Evolutionary conservation across 139 green algal species (phyloP).

Genomic region (Tetratostichococcus sp.): DNA sequence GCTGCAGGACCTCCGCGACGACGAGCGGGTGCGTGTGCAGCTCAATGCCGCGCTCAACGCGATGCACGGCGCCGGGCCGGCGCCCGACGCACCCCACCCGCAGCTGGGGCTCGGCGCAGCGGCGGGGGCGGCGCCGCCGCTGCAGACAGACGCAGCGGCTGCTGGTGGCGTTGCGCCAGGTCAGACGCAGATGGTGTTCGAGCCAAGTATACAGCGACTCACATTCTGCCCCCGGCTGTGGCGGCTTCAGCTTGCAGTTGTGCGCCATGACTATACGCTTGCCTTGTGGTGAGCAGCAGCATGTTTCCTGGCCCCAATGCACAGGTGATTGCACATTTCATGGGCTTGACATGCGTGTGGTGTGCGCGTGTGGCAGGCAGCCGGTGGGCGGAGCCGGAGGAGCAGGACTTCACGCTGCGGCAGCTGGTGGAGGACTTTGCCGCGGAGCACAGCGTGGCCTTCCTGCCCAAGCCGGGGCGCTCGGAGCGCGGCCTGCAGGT

Average conservation of each 20-base stretch:
- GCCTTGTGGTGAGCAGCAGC: too few relatives aligned
- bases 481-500: conserved; percentile 80
- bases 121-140: background rate
- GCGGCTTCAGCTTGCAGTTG: too few relatives aligned
- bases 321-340: too few relatives aligned
- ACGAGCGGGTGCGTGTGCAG: conserved; percentile 67
- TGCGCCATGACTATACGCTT: too few relatives aligned
- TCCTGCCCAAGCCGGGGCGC: conserved; percentile 85
- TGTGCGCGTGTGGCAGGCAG: background rate
- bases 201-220: too few relatives aligned
- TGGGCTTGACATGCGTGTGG: too few relatives aligned
- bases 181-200: too few relatives aligned
- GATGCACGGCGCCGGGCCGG: conserved; percentile 76
- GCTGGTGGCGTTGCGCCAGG: background rate
- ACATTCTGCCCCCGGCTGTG: too few relatives aligned
- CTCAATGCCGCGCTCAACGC: conserved; percentile 77
- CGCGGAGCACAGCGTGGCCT: conserved; percentile 75
- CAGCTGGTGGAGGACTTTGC: conserved; percentile 80
- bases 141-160: conserved; percentile 2
- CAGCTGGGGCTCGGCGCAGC: conserved; percentile 13
- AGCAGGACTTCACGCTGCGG: conserved; percentile 52
- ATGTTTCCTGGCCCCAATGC: too few relatives aligned
- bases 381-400: background rate
- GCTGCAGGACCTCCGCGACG: conserved; percentile 22
- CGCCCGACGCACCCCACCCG: background rate